phyloP scores from a whole-genome alignment of 768 basidiomycete species.

The Hysterangium stoloniferum region DNA sequence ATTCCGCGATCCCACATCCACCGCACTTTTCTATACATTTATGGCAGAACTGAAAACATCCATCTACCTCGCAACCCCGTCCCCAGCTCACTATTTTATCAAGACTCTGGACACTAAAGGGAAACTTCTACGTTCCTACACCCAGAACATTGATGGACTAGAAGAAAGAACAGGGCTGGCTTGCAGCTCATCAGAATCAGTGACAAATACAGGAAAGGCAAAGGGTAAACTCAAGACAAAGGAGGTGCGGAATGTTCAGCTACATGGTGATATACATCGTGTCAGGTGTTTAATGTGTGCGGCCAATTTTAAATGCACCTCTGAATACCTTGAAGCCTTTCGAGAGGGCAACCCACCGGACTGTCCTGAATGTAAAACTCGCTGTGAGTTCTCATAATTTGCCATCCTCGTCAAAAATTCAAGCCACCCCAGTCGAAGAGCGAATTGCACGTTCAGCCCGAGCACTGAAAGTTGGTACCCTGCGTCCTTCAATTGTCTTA shows the following conservation, averaged over 20 bases:
- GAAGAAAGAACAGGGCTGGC: conserved; percentile 76
- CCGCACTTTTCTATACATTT: conserved; percentile 89
- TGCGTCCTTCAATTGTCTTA: conserved; percentile 89
- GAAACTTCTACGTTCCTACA: conserved; percentile 84
- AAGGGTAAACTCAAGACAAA: conserved; percentile 60
- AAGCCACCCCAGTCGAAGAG: conserved; percentile 48
- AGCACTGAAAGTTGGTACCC: conserved; percentile 68
- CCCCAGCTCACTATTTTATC: conserved; percentile 85
- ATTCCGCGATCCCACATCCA: conserved; percentile 80
- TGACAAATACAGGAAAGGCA: conserved; percentile 46
- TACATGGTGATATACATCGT: conserved; percentile 90
- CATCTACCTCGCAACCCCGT: conserved; percentile 71
- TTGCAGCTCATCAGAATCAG: conserved; percentile 48
- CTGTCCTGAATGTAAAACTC: conserved; percentile 77
- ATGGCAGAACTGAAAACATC: conserved; percentile 84
- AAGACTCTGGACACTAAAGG: conserved; percentile 75
- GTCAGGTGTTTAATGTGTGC: conserved; percentile 86
- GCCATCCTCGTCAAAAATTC: conserved; percentile 8
- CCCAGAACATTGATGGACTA: conserved; percentile 96
- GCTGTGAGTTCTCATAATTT: conserved; percentile 61
- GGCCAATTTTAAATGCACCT: conserved; percentile 62
- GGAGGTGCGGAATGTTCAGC: conserved; percentile 81
- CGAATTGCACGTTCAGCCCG: conserved; percentile 81
- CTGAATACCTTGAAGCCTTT: conserved; percentile 58
- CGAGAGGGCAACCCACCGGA: conserved; percentile 64